Conservation (phyloP, 1,284 basidiomycete species). For the Leccinum fallax region DNA sequence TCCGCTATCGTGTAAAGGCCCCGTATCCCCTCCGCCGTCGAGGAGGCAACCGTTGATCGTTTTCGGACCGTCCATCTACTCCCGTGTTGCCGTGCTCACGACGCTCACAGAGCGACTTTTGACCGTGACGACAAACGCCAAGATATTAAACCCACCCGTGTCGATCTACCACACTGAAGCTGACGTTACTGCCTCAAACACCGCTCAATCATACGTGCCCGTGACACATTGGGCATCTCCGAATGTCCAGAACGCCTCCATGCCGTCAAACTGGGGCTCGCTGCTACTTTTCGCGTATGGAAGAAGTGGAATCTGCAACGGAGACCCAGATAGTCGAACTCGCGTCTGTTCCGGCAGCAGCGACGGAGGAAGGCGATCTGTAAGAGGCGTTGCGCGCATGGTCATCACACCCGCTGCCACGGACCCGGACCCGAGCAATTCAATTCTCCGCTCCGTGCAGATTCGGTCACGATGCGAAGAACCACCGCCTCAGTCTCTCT, state of each 20-base stretch:
- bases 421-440: not conserved
- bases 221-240: conserved; percentile 44
- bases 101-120: no score
- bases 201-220: no score
- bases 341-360: conserved; percentile 18
- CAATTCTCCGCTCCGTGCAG: conserved; percentile 20
- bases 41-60: no score
- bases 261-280: conserved; percentile 78
- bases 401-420: conserved; percentile 37
- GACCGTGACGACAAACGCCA: no score
- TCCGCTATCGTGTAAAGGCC: no score
- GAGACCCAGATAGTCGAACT: not conserved
- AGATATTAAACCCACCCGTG: no score
- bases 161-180: no score
- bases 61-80: no score
- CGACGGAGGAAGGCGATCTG: no score
- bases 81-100: no score
- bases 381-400: conserved; percentile 43
- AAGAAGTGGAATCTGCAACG: conserved; percentile 34
- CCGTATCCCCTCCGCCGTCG: no score
- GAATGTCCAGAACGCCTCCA: conserved; percentile 88
- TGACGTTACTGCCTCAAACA: no score
- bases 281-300: conserved; percentile 76
- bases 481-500: conserved; percentile 58
- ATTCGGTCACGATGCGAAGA: conserved; percentile 47